phyloP scores from a whole-genome alignment of 179 eudicot species.

The Beta macrorhiza region DNA sequence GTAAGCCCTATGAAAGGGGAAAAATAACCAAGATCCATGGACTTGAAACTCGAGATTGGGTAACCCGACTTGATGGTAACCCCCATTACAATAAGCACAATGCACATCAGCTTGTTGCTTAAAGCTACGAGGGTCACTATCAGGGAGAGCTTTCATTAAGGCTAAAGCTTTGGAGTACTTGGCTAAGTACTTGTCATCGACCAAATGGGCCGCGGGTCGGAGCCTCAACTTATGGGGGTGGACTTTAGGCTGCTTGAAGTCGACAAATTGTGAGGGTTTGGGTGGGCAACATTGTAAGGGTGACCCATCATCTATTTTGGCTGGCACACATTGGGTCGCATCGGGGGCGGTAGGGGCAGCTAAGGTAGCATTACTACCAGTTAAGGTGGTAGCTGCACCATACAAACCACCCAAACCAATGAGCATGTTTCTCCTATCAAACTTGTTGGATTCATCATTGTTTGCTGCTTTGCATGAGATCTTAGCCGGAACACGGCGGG shows the following conservation, averaged over 20 bases:
- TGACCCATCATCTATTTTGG: conserved; percentile 35
- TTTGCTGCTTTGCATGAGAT: conserved; percentile 34
- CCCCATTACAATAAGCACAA: conserved; percentile 87
- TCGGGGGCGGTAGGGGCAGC: conserved; percentile 53
- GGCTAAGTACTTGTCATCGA: conserved; percentile 39
- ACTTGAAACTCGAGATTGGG: conserved; percentile 61
- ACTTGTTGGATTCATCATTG: conserved; percentile 20
- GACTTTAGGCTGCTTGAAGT: conserved; percentile 41
- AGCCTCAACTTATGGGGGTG: conserved; percentile 33
- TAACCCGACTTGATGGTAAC: conserved; percentile 63
- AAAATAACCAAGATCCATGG: conserved; percentile 76
- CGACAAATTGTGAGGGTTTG: conserved; percentile 26
- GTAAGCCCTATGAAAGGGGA: conserved; percentile 73
- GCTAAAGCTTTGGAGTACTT: conserved; percentile 55
- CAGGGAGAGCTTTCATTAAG: conserved; percentile 70
- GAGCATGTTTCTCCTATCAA: conserved; percentile 57
- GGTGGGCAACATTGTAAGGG: conserved; percentile 72
- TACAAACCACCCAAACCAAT: conserved; percentile 64
- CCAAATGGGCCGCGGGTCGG: conserved; percentile 69
- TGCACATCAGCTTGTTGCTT: conserved; percentile 73
- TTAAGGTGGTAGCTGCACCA: conserved; percentile 44
- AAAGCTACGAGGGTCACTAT: conserved; percentile 70
- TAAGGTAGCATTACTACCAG: conserved; percentile 24
- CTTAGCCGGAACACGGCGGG: conserved; percentile 13
- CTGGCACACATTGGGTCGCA: conserved; percentile 52